Evolutionary conservation across 2,329 filamentous ascomycete genomes (phyloP), one percentile per base, ranked within the genome.

Genomic region (Colletotrichum australisinense): DNA sequence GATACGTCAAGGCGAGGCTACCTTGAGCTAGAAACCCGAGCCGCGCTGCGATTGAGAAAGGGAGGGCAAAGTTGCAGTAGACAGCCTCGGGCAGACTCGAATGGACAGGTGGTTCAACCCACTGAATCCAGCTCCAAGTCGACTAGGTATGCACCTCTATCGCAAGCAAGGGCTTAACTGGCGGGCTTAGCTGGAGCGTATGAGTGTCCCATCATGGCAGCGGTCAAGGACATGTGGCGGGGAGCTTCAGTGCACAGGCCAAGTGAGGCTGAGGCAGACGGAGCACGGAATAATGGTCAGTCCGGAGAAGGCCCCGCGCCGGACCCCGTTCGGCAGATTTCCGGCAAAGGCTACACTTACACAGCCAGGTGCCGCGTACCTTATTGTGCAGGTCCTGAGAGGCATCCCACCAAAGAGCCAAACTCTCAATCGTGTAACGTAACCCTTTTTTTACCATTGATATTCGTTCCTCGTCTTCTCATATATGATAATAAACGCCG

Each of bases 71-170:
- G 66, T 64, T 59, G 30, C 42, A 69, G 69, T 60, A 14, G 14
- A 53, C 66, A 69, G 59, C 60, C 53, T 69, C 42, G 69, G 46
- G 52, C 19, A 56, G 58, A 59, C 38, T 63, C 55, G 69, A 72
- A 49, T 69, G 66, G 66, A 72, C 69, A 72, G 69, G 42, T 69
- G 66, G 66, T 72, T 72, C 24, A 72, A 72, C 66, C 66, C 53
- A 69, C 24, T 64, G 26, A 24, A 53, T 69, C 52, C 30, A 57
- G 58, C 69, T 67, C 56, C 56, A 22, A 35, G 30, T 67, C 53
- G 16, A 52, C n/a, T 28, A 53, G 63, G 63, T 58, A 58, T 63
- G 56, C 49, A 68, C 64, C 49, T 32, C 30, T 30, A 42, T 67
- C 57, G 53, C 46, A 38, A 35, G 53, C 35, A 53, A 69, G 60